A percentile compares a stretch with the other conserved stretches of the same genome.
Evolutionary conservation across 352 stramenopile species (phyloP).

Genomic region (Elongisporangium prolatum): DNA sequence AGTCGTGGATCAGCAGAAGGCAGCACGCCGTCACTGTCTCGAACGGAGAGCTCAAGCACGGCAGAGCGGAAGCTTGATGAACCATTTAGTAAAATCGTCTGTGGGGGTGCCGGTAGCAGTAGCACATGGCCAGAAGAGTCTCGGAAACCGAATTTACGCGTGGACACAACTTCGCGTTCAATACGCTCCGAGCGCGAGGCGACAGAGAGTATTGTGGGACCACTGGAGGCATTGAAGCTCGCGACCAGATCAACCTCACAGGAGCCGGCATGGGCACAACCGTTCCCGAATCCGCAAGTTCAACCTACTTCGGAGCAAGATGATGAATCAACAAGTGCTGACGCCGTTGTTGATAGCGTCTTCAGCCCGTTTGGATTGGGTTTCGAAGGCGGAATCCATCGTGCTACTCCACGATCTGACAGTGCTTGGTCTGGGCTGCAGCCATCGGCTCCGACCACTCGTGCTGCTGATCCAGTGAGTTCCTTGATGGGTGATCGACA

Average conservation of each 20-base stretch:
- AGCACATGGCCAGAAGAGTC: conserved; percentile 4
- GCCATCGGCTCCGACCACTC: background rate
- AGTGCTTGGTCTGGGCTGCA: background rate
- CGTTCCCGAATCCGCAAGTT: conserved; percentile 50
- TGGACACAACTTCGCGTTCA: conserved; percentile 39
- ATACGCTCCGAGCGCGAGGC: conserved; percentile 11
- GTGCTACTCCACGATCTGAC: conserved; percentile 7
- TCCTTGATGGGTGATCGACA: background rate
- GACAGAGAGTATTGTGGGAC: conserved; percentile 36
- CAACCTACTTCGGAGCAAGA: conserved; percentile 27
- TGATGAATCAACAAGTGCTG: conserved; percentile 14
- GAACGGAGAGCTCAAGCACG: conserved; percentile 3
- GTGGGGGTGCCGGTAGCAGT: conserved; percentile 7
- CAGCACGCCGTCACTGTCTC: conserved; percentile 19
- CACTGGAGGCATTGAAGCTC: conserved; percentile 67
- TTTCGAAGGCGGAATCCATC: conserved; percentile 62
- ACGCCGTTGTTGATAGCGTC: conserved; percentile 18
- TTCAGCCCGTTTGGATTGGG: conserved; percentile 75
- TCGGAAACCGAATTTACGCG: conserved; percentile 35
- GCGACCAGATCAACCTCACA: conserved; percentile 54
- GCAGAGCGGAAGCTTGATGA: conserved; percentile 10
- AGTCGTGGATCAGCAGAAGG: conserved; percentile 11
- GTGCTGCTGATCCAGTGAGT: background rate
- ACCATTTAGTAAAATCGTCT: conserved; percentile 53
- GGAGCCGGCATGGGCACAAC: conserved; percentile 62